Evolutionary conservation across 2,329 filamentous ascomycete species (phyloP).

Genomic region (Aureobasidium sp.): DNA sequence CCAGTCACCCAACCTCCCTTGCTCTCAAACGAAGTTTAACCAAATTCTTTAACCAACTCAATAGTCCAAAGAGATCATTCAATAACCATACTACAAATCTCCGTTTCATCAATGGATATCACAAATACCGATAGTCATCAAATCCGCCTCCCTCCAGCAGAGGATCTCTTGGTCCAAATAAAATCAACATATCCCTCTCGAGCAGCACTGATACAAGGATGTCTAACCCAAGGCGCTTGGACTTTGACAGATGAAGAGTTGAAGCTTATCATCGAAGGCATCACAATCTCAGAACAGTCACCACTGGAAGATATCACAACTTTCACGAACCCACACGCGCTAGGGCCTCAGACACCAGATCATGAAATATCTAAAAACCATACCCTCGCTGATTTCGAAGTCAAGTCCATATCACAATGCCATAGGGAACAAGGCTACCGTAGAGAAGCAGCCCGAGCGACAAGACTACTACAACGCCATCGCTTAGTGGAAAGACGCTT

Average conservation of each 20-base stretch:
- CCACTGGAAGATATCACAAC: not conserved
- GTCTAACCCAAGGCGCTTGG: not conserved
- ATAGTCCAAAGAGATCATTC: not conserved
- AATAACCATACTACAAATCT: not conserved
- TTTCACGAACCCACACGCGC: not conserved
- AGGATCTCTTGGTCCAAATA: not conserved
- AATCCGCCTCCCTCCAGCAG: not conserved
- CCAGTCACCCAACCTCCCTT: too few species aligned
- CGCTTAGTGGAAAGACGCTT: not conserved
- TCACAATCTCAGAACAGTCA: too few species aligned
- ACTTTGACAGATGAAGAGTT: not conserved
- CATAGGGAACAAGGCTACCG: not conserved
- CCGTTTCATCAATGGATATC: not conserved
- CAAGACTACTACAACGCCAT: not conserved
- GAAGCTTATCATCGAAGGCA: not conserved
- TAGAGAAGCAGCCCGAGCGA: not conserved
- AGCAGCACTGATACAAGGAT: not conserved
- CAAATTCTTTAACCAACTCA: too few species aligned
- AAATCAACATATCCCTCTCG: not conserved
- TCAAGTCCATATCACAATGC: not conserved
- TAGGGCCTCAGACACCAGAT: not conserved
- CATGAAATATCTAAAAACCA: too few species aligned
- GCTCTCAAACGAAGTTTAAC: too few species aligned
- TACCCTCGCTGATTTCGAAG: not conserved
- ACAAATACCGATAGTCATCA: not conserved